These are phyloP conservation scores for Apophysomyces ossiformis DNA, from an alignment of 371 early-diverging fungal species.

Conservation along the genomic window DNA sequence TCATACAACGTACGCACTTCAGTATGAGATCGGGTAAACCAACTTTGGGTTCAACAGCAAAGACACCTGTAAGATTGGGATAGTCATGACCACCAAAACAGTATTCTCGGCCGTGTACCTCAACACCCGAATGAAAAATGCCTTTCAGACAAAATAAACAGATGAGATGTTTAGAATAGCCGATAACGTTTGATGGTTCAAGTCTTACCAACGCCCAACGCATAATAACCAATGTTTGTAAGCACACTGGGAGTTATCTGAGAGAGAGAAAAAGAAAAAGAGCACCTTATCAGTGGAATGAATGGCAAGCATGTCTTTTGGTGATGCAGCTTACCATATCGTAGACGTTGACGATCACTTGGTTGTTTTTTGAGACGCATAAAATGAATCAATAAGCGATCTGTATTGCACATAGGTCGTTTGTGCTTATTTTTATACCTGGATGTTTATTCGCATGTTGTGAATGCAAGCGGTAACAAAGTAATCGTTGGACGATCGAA, in stretches of 20 bases:
- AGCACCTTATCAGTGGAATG: background rate
- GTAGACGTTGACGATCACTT: slow-evolving; percentile 52
- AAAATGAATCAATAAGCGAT: background rate
- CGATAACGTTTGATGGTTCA: background rate
- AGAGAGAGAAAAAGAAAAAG: background rate
- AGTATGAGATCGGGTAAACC: slow-evolving; percentile 52
- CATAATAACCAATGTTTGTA: slow-evolving; percentile 55
- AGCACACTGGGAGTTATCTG: slow-evolving; percentile 47
- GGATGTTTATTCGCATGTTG: slow-evolving; percentile 15
- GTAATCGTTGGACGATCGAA: slow-evolving; percentile 15
- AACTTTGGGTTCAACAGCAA: slow-evolving; percentile 53
- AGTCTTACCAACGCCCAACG: slow-evolving; percentile 51
- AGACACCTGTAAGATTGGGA: slow-evolving; percentile 57
- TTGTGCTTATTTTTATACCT: background rate
- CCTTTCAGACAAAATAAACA: slow-evolving; percentile 28
- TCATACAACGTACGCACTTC: background rate
- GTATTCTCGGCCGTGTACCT: slow-evolving; percentile 56
- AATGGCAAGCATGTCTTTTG: too few species aligned
- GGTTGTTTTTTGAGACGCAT: background rate
- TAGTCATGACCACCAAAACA: slow-evolving; percentile 63
- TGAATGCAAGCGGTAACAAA: slow-evolving; percentile 14
- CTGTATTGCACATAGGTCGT: background rate
- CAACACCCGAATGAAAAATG: slow-evolving; percentile 63
- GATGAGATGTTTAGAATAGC: background rate
- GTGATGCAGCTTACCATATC: slow-evolving; percentile 46